Evolutionary conservation across 73 alveolate genomes (phyloP), one percentile per base, ranked within the genome.

Genomic region (Paramecium sexaurelia): DNA sequence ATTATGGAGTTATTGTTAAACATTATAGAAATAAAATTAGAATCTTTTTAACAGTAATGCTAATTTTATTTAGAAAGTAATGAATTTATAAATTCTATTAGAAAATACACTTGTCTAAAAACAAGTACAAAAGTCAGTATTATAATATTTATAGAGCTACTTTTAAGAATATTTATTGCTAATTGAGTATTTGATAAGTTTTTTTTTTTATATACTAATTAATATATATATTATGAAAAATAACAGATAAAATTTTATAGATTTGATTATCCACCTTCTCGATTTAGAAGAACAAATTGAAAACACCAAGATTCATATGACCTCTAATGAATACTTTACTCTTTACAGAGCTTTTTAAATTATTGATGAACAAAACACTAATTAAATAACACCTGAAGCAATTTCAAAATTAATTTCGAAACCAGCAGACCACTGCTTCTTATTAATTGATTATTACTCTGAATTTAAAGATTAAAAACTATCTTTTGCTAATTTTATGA

Each of bases 161-260:
- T 61, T 61, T 3, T 61, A 61, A 26, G 83, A 26, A 24, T 61
- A 5, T 61, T 61, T 45, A 32, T 61, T 61, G 20, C 83, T 61
- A 61, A 61, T 61, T 61, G 83, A 61, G 22, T 51, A 51, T 51
- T 43, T 51, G 67, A 17, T 3, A 51, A 45, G 57, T 45, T 51
- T 47, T 61, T 26, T 45, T 51, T 47, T 61, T 26, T 61, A 11
- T 61, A 61, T 61, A 61, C 83, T 61, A 71, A 71, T 71, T 71
- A 35, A 71, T 35, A 45, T 35, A 71, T 35, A 45, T 35, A 71
- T 1, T 20, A 71, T 71, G 56, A 33, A 35, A 37, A 71, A 71
- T 71, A 71, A 71, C 86, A 71, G 86, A 71, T 71, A 71, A 71
- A 71, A 71, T 35, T 71, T 71, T 71, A 35, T 71, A 8, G 57